Conservation (phyloP, 2,329 filamentous ascomycete species). For the Truncatella angustata region DNA sequence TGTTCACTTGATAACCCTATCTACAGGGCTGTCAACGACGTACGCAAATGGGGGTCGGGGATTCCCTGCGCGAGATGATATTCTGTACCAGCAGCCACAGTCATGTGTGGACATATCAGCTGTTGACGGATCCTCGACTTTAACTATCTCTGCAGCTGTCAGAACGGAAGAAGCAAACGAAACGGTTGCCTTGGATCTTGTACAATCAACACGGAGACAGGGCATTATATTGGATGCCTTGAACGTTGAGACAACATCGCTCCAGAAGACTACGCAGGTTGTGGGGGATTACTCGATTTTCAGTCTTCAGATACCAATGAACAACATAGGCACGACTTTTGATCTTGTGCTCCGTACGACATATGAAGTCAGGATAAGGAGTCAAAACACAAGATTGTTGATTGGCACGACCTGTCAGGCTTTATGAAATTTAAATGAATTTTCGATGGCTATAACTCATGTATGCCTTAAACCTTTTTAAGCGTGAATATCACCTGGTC, state of each 20-base stretch:
- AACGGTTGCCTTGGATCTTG: conserved; percentile 4
- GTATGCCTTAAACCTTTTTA: too few species aligned
- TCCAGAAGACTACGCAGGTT: background rate
- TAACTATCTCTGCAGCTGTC: conserved; percentile 11
- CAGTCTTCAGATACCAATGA: background rate
- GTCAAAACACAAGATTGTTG: background rate
- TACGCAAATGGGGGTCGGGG: conserved; percentile 25
- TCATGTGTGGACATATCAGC: conserved; percentile 23
- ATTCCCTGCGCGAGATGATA: conserved; percentile 25
- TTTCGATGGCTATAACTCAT: too few species aligned
- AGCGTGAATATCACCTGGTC: too few species aligned
- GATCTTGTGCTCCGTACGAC: conserved; percentile 1
- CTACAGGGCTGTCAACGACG: conserved; percentile 20
- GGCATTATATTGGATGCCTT: background rate
- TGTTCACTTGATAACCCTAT: conserved; percentile 24
- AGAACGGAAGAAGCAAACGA: background rate
- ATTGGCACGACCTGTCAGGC: background rate
- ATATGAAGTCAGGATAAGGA: background rate
- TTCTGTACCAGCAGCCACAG: conserved; percentile 23
- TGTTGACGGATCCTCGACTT: background rate
- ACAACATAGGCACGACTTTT: background rate
- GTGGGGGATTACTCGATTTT: background rate
- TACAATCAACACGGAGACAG: background rate
- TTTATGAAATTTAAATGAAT: too few species aligned
- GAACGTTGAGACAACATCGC: background rate